Evolutionary conservation across 352 stramenopile genomes (phyloP).

Genomic region (Pythium dissimile): DNA sequence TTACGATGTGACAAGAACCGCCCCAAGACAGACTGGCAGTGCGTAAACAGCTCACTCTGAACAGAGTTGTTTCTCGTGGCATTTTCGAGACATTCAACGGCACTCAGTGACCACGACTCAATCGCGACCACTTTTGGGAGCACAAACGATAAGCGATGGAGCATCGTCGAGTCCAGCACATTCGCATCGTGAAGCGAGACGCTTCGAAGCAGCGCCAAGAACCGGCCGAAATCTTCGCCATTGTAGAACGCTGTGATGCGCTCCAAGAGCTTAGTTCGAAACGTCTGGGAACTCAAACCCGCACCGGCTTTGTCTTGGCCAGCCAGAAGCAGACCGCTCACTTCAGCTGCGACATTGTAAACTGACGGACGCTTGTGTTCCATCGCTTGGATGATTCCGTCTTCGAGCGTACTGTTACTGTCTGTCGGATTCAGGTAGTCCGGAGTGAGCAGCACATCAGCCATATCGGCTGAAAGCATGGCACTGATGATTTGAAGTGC

Average conservation of each 20-base stretch:
- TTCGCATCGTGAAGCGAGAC: slow-evolving; percentile 49
- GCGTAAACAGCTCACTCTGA: slow-evolving; percentile 39
- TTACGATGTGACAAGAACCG: slow-evolving; percentile 59
- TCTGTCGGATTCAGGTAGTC: slow-evolving; percentile 11
- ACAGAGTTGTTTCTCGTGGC: slow-evolving; percentile 40
- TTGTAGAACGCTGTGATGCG: slow-evolving; percentile 50
- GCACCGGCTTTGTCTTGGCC: neutral
- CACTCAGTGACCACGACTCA: slow-evolving; percentile 54
- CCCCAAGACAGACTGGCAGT: slow-evolving; percentile 39
- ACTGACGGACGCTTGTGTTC: slow-evolving; percentile 41
- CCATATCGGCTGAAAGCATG: slow-evolving; percentile 37
- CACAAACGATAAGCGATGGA: slow-evolving; percentile 65
- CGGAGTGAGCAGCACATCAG: slow-evolving; percentile 24
- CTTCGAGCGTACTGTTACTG: slow-evolving; percentile 29
- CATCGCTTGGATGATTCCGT: slow-evolving; percentile 49
- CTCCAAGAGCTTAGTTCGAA: slow-evolving; percentile 36
- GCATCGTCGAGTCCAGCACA: slow-evolving; percentile 65
- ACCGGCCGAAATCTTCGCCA: slow-evolving; percentile 62
- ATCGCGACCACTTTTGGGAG: slow-evolving; percentile 53
- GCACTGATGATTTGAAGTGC: slow-evolving; percentile 64
- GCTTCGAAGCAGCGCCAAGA: slow-evolving; percentile 59
- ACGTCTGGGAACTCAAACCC: slow-evolving; percentile 9
- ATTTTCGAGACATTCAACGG: slow-evolving; percentile 39
- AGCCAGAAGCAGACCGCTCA: slow-evolving; percentile 44
- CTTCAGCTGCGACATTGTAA: slow-evolving; percentile 64